Conservation (phyloP, 306 rosid genomes). For the Abrus pulchellus region DNA sequence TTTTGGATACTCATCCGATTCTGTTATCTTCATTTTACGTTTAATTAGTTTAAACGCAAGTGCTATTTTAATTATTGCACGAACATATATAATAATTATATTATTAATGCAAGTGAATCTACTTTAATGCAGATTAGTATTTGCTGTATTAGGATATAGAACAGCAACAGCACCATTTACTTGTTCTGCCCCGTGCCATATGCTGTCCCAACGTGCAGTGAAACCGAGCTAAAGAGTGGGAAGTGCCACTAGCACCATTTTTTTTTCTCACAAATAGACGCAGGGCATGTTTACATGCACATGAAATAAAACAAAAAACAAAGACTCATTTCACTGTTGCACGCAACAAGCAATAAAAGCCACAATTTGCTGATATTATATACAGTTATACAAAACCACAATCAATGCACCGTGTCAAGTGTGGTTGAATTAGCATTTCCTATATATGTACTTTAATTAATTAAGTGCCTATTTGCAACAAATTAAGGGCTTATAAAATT, state of each 20-base stretch:
- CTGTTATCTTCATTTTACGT: neutral
- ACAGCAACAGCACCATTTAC: neutral
- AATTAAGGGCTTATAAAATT: neutral
- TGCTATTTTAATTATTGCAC: neutral
- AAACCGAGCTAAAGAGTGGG: neutral
- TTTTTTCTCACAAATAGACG: neutral
- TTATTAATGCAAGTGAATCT: neutral
- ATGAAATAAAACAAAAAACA: slow-evolving; percentile 15
- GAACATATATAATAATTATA: neutral
- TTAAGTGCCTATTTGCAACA: no score
- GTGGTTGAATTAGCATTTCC: no score
- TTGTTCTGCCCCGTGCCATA: neutral
- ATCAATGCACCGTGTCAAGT: no score
- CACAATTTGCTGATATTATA: neutral
- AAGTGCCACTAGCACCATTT: no score
- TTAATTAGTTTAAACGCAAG: neutral
- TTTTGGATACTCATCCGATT: neutral
- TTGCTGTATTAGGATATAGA: slow-evolving; percentile 9
- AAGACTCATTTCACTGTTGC: neutral
- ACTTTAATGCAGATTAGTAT: slow-evolving; percentile 16
- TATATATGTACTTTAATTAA: no score
- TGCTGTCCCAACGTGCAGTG: neutral
- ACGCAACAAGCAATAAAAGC: slow-evolving; percentile 7
- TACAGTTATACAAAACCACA: no score
- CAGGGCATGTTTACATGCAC: neutral